A percentile compares a stretch with the other conserved stretches of the same genome.
phyloP scores from a whole-genome alignment of 805 yeast species.

The Starmerella vaccinii region DNA sequence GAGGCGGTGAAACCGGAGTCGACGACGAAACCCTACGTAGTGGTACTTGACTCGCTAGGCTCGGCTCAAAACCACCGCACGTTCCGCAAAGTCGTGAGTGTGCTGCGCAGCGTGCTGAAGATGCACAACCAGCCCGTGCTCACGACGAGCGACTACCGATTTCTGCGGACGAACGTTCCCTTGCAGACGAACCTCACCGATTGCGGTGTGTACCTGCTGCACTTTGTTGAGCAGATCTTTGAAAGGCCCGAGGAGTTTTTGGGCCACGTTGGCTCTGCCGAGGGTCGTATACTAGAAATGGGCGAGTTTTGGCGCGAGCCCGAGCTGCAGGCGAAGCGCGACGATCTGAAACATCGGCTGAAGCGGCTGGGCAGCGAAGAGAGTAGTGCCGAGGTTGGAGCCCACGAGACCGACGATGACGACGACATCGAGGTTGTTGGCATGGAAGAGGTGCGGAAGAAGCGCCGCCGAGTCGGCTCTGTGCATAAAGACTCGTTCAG shows the following conservation, averaged over 20 bases:
- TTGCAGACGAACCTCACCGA: conserved; percentile 82
- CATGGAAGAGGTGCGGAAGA: conserved; percentile 3
- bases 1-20: not conserved
- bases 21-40: conserved; percentile 34
- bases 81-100: conserved; percentile 15
- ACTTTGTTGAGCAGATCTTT: conserved; percentile 54
- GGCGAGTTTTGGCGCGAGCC: conserved; percentile 20
- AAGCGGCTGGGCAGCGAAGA: conserved; percentile 12
- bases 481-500: no score
- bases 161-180: conserved; percentile 51
- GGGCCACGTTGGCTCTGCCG: not conserved
- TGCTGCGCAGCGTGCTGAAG: conserved; percentile 7
- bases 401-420: conserved; percentile 3
- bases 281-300: conserved; percentile 1
- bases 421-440: conserved; percentile 23
- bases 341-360: conserved; percentile 5
- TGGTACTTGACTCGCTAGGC: conserved; percentile 67
- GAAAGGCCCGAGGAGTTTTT: conserved; percentile 39
- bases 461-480: not conserved
- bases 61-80: conserved; percentile 12
- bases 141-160: conserved; percentile 49
- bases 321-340: conserved; percentile 16
- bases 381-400: not conserved
- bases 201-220: conserved; percentile 87
- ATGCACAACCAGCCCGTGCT: conserved; percentile 29